Base-by-base conservation (phyloP, 2,329 filamentous ascomycete genomes). In the Ophiosphaerella narmari region DNA sequence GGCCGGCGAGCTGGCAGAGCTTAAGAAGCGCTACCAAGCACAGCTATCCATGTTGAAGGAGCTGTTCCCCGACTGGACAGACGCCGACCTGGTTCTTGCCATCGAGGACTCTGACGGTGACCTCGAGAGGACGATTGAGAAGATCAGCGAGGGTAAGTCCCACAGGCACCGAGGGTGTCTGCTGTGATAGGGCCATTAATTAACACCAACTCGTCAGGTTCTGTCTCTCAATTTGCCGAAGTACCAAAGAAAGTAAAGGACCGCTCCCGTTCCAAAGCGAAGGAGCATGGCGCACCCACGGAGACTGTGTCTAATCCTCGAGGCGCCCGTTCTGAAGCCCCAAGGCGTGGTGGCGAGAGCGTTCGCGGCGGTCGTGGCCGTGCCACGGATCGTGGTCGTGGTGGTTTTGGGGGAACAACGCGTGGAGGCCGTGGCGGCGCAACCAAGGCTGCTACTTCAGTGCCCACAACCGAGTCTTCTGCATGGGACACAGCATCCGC, bases 31-130 rank as follows among this genome's bases (percentile, higher is more conserved):
- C 74, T 94, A 96, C 73, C 84, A 88, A 68, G 79, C 80, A 68
- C 90, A 93, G 78, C 84, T 96, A 65, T 81, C 81, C 55, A 86
- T 87, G 67, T 86, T 99, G 73, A 91, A 90, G 78, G 92, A 96
- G 75, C 87, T 97, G 79, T 97, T 96, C 79, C 86, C 90, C 52
- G 88, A 91, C 75, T 97, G 93, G 94, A 93, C 91, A 65, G 90
- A 96, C 70, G 90, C 92, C 74, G 93, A 97, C 74, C 85, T 97
- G 58, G 86, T 97, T 59, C 94, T 94, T 74, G 92, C 92, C 55
- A 82, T 99, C 52, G 86, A 96, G 75, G 94, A 99, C 80, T 88
- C 87, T 48, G 84, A 90, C 66, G 90, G 89, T 66, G 89, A 81
- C 75, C 80, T 91, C 67, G 83, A 88, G 63, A 77, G 84, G 65